phyloP scores from a whole-genome alignment of 2,329 filamentous ascomycete species.

The Cytospora piceicola region DNA sequence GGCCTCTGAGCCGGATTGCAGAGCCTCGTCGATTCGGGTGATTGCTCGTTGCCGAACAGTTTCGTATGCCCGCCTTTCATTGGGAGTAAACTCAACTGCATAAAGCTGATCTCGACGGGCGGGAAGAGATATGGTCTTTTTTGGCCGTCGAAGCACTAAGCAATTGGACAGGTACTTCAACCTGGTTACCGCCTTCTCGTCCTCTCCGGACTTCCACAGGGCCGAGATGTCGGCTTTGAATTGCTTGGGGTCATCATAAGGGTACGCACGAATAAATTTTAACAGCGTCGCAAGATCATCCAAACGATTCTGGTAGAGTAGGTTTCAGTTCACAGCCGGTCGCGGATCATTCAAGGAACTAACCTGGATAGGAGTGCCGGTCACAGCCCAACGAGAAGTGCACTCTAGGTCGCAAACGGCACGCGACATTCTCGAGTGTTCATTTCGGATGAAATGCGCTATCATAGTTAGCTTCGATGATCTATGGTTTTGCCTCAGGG shows the following conservation, averaged over 20 bases:
- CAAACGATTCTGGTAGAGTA: slow-evolving; percentile 43
- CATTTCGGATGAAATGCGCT: slow-evolving; percentile 49
- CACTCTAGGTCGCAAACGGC: slow-evolving; percentile 45
- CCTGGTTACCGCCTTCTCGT: slow-evolving; percentile 43
- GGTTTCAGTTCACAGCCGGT: too few relatives aligned
- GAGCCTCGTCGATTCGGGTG: slow-evolving; percentile 41
- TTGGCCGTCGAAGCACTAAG: slow-evolving; percentile 47
- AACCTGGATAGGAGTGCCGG: slow-evolving; percentile 50
- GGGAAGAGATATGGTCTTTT: slow-evolving; percentile 45
- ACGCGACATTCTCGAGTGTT: slow-evolving; percentile 40
- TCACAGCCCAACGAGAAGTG: slow-evolving; percentile 49
- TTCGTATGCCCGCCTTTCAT: slow-evolving; percentile 45
- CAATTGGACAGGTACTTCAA: slow-evolving; percentile 45
- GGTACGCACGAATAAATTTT: slow-evolving; percentile 47
- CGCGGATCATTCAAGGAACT: not conserved
- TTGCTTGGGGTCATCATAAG: slow-evolving; percentile 43
- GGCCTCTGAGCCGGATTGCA: slow-evolving; percentile 32
- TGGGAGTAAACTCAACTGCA: slow-evolving; percentile 42
- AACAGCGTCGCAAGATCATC: slow-evolving; percentile 48
- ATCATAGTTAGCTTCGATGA: not conserved
- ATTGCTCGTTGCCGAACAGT: slow-evolving; percentile 37
- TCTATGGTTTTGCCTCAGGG: not conserved
- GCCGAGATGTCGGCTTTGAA: slow-evolving; percentile 46
- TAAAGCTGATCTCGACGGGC: slow-evolving; percentile 39
- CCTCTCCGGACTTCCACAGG: slow-evolving; percentile 45